Base-by-base conservation (phyloP, 2,329 filamentous ascomycete species). In the Didymella arachidicola region DNA sequence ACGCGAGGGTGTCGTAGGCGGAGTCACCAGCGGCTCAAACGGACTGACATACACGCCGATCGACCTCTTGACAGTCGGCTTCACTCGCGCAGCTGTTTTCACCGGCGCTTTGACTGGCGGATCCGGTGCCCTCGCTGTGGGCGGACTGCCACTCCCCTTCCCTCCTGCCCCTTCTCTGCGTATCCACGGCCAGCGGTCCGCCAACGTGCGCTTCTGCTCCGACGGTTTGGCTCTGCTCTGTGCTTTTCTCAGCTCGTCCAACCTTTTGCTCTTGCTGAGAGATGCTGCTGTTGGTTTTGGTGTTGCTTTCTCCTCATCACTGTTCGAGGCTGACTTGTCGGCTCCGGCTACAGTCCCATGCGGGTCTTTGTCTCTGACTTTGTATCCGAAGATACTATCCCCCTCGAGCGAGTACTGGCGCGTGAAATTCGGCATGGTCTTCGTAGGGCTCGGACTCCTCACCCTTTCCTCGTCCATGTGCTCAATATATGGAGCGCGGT, bases 131-230 rank as follows among this genome's bases (percentile, higher is more conserved):
- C 63, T 34, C n/a, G 58, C 45, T 8, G 53, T 48, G 1, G 60
- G 58, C 10, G 66, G 66, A 16, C n/a, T 11, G 6, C 32, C 32
- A 48, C 68, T 72, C 7, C 44, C 56, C 4, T 30, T 34, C 25
- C 29, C n/a, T 22, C 34, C 18, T 30, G 10, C 49, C 56, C 29
- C 49, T 12, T 50, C 49, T 8, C 38, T 48, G 4, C 64, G 61
- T 12, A 70, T 65, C 72, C 72, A 73, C 2, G 69, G 68, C 64
- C 63, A 71, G 18, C 67, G 65, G 19, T 66, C 68, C 2, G 60
- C 56, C 4, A 61, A 50, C 0, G 56, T 56, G 5, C 57, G 57
- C 18, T 66, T 69, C 46, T 52, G 44, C 19, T 44, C 30, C 12
- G 30, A 14, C 30, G 12, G 12, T 16, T 32, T 32, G 12, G 30